A percentile compares a stretch with the other conserved stretches of the same genome.
phyloP scores from a whole-genome alignment of 495 filamentous ascomycete species.

The Podospora didyma region DNA sequence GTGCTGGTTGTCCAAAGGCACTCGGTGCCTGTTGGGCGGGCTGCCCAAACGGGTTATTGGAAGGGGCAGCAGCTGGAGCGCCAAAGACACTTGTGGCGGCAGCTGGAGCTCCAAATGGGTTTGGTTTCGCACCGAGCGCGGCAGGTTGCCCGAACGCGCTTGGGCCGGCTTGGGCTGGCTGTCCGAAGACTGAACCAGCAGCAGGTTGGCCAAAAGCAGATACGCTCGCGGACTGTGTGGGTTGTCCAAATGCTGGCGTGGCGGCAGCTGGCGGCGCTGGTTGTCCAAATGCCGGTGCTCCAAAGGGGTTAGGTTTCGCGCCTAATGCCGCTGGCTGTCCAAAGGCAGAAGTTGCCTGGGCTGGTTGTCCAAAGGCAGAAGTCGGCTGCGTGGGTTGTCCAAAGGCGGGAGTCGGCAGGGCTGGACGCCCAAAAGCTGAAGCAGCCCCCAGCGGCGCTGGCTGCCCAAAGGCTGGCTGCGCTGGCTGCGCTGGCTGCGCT shows the following conservation, averaged over 20 bases:
- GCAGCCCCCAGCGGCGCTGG: conserved; percentile 22
- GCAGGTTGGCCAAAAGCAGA: conserved; percentile 31
- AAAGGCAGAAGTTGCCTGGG: conserved; percentile 32
- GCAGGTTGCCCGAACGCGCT: conserved; percentile 25
- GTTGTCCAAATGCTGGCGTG: conserved; percentile 11
- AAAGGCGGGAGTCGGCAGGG: conserved; percentile 25
- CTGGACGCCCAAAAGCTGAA: conserved; percentile 20
- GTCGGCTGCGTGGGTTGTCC: conserved; percentile 26
- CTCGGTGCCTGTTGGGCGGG: conserved; percentile 12
- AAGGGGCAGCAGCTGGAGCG: neutral
- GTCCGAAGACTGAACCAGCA: conserved; percentile 21
- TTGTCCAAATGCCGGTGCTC: conserved; percentile 31
- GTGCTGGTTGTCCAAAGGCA: conserved; percentile 19
- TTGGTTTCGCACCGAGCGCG: conserved; percentile 18
- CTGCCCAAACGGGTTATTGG: conserved; percentile 20
- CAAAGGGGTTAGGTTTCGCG: conserved; percentile 28
- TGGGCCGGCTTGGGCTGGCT: conserved; percentile 22
- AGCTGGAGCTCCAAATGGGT: conserved; percentile 23
- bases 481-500: conserved; percentile 28
- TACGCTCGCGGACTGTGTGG: conserved; percentile 21
- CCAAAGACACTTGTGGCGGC: neutral
- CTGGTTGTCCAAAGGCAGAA: too few relatives aligned
- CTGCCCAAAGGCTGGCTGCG: conserved; percentile 27
- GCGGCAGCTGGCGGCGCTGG: conserved; percentile 29
- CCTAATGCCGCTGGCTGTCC: conserved; percentile 33